A percentile compares a stretch with the other conserved stretches of the same genome.
phyloP scores from a whole-genome alignment of 2,329 filamentous ascomycete species.

The Colletotrichum australisinense region DNA sequence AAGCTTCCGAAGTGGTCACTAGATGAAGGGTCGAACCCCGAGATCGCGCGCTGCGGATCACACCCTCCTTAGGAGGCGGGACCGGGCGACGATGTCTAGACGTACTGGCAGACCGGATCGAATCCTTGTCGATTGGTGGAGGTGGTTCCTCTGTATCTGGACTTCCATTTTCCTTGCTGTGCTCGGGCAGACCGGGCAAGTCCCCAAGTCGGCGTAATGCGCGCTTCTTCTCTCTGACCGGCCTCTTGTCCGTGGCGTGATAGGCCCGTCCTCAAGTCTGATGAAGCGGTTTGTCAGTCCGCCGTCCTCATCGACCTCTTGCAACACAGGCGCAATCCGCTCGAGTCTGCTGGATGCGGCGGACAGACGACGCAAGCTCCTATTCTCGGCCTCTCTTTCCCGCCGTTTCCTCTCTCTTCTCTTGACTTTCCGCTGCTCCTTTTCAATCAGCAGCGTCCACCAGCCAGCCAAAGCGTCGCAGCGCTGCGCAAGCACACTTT shows the following conservation, averaged over 20 bases:
- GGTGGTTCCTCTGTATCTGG: constrained; percentile 65
- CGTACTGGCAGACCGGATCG: constrained; percentile 79
- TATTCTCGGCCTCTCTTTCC: constrained; percentile 85
- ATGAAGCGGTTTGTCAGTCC: constrained; percentile 59
- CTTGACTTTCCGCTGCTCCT: constrained; percentile 88
- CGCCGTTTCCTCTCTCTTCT: constrained; percentile 84
- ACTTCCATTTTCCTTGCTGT: constrained; percentile 55
- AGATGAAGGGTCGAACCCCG: constrained; percentile 89
- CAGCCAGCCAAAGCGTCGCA: constrained; percentile 93
- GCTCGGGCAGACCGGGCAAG: constrained; percentile 81
- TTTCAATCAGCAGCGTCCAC: constrained; percentile 96
- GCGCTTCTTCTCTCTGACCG: constrained; percentile 81
- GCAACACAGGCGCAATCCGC: constrained; percentile 79
- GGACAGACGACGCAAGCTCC: constrained; percentile 84
- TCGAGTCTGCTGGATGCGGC: constrained; percentile 90
- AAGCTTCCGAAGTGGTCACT: constrained; percentile 72
- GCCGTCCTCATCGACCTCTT: constrained; percentile 84
- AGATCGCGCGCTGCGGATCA: constrained; percentile 75
- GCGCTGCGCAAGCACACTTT: constrained; percentile 89
- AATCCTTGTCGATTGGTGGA: constrained; percentile 83
- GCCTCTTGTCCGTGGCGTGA: constrained; percentile 76
- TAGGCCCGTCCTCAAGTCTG: constrained; percentile 54
- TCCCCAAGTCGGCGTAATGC: constrained; percentile 74
- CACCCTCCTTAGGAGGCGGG: constrained; percentile 87
- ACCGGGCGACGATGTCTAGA: constrained; percentile 80